Evolutionary conservation across 2,329 filamentous ascomycete species (phyloP), one percentile per base, ranked within the genome.

Genomic region (Ascochyta fabae): DNA sequence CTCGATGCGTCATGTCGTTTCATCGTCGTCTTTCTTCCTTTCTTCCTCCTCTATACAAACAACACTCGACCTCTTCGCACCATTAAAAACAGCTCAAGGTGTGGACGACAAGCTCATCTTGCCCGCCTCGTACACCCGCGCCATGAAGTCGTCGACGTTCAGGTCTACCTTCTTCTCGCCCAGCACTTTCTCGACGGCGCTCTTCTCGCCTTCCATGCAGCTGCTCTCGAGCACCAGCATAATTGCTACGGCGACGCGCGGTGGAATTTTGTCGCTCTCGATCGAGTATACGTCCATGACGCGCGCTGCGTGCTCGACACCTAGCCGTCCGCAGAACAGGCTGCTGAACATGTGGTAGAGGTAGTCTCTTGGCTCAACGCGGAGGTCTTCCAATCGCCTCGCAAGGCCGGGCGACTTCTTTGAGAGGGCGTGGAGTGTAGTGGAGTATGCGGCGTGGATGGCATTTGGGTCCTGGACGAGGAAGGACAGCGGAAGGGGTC

Each of bases 271-370:
- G 61, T 96, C 91, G 24, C 90, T 90, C 69, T 96, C 91, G 61
- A 96, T 92, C 3, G 90, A 86, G 63, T 91, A 92, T 0, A 94
- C 85, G 61, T 96, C 91, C 89, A 90, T 94, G 12, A 95, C 75
- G 2, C 91, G 80, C 1, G 86, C 85, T 4, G 86, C 88, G 63
- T 89, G 84, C 66, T 93, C 90, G 15, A 92, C 81, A 7, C 83
- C 83, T 4, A 91, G 76, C 35, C 88, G 88, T 2, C 66, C 65
- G 48, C 72, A 75, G 70, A 91, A 90, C 6, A 92, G 77, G 15
- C 80, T 81, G 6, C 83, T 83, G 66, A 91, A 89, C 47, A 90
- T 77, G 13, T 81, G 77, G 26, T 81, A 75, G 6, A 92, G 78
- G 62, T 86, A 90, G 16, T 79, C 76, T 56, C 71, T 67, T 1